A percentile compares a stretch with the other conserved stretches of the same genome.
Evolutionary conservation across 179 eudicot species (phyloP).

Genomic region (Drosera spatulata): DNA sequence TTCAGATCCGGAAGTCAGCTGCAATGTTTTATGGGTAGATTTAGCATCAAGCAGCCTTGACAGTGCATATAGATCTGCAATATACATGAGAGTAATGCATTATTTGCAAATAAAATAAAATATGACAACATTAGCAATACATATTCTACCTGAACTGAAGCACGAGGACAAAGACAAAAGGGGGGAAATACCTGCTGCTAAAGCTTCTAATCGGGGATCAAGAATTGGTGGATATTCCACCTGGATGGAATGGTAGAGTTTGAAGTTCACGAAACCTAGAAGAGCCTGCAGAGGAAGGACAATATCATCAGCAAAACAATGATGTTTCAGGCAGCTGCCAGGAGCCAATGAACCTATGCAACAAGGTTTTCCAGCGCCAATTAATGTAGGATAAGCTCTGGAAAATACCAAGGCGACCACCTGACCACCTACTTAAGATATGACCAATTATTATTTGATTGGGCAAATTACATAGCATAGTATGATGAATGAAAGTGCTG

Average conservation of each 20-base stretch:
- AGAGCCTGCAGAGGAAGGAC: slow-evolving; percentile 52
- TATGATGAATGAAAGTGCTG: too few relatives aligned
- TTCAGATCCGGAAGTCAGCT: slow-evolving; percentile 18
- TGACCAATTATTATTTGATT: too few relatives aligned
- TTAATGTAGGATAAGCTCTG: too few relatives aligned
- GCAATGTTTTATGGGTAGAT: slow-evolving; percentile 6
- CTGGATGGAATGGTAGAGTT: slow-evolving; percentile 60
- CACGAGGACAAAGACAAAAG: background rate
- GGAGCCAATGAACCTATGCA: background rate
- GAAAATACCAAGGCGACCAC: too few relatives aligned
- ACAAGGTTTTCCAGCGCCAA: background rate
- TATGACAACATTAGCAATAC: background rate
- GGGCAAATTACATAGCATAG: too few relatives aligned
- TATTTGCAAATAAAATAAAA: too few relatives aligned
- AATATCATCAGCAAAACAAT: background rate
- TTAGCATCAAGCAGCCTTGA: slow-evolving; percentile 55
- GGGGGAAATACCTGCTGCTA: slow-evolving; percentile 56
- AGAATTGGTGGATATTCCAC: slow-evolving; percentile 89
- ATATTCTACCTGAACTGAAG: background rate
- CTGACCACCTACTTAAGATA: too few relatives aligned
- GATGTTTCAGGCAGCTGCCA: background rate
- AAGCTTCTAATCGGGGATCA: slow-evolving; percentile 79
- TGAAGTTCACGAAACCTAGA: slow-evolving; percentile 66
- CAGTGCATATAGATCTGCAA: slow-evolving; percentile 79
- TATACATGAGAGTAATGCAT: background rate